Base-by-base conservation (phyloP, 2,329 filamentous ascomycete genomes). In the Fonsecaea multimorphosa region DNA sequence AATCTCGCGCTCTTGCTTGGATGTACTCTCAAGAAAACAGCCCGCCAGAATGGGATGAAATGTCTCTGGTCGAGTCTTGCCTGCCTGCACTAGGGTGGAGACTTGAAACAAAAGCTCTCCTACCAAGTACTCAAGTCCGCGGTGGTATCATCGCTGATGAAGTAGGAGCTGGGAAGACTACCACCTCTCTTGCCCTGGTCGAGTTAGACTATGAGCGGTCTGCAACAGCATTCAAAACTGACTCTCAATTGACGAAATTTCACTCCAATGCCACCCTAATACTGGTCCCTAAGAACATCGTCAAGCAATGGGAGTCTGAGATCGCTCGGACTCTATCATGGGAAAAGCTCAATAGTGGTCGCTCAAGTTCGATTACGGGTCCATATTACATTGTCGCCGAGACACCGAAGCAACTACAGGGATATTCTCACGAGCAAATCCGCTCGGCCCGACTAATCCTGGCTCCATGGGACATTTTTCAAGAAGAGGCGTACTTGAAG, bases 81-180 rank as follows among this genome's bases (percentile, higher is more conserved):
- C 72, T 88, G 12, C 71, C 78, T 0, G 72, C 79, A 24, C 72
- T 88, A 32, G 80, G 82, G 11, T 89, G 86, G 84, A 82, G 85
- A 64, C 81, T 82, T 1, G 87, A 89, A 73, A 86, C n/a, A 70
- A 80, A 65, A 73, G 78, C 38, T 27, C 74, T n/a, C 56, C 78
- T 59, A 9, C 49, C 49, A 38, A 65, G 34, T 67, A 74, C 72
- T 38, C 61, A 67, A 11, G 68, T 88, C 46, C 82, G 81, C 19
- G 88, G 88, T 12, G 88, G 88, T 4, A 80, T 90, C 19, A 78
- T 89, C 36, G 87, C 87, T 1, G 87, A 89, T 71, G 81, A 86
- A 52, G 86, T 89, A 36, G 87, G 86, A 0, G 90, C 88, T 72
- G 89, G 89, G 0, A 91, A 91, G 71, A 91, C 88, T 0, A 83